Evolutionary conservation across 768 basidiomycete species (phyloP).

Genomic region (Tricholoma terreum): DNA sequence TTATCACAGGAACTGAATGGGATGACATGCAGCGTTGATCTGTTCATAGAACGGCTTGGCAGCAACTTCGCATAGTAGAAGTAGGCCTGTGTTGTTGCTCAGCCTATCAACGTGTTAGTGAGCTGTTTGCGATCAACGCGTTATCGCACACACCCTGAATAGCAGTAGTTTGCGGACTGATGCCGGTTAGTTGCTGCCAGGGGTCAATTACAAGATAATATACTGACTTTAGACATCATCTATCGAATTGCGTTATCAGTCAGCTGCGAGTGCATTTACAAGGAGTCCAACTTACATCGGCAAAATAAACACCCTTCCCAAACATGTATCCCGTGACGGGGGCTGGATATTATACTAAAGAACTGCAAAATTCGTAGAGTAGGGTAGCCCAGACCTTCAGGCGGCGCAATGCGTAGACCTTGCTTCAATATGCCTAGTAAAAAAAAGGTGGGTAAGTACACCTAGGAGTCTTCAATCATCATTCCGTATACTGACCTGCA

Average conservation of each 20-base stretch:
- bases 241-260: conserved; percentile 16
- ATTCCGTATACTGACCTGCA: conserved; percentile 35
- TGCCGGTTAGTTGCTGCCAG: background rate
- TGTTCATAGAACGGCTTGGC: conserved; percentile 54
- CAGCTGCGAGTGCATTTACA: background rate
- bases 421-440: conserved; percentile 58
- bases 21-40: conserved; percentile 30
- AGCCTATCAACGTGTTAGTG: conserved; percentile 30
- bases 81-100: conserved; percentile 49
- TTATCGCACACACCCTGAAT: conserved; percentile 37
- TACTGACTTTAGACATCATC: conserved; percentile 62
- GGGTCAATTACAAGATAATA: background rate
- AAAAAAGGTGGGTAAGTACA: background rate
- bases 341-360: conserved; percentile 26
- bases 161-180: conserved; percentile 57
- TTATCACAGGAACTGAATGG: background rate
- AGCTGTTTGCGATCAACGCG: background rate
- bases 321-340: conserved; percentile 63
- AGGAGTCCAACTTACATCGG: conserved; percentile 43
- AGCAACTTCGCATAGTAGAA: conserved; percentile 60
- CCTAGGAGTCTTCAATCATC: background rate
- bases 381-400: conserved; percentile 43
- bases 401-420: conserved; percentile 62
- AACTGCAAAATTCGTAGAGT: background rate
- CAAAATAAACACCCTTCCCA: conserved; percentile 65